Evolutionary conservation across 2,329 filamentous ascomycete species (phyloP), one percentile per base, ranked within the genome.

Genomic region (Aspergillus sp.): DNA sequence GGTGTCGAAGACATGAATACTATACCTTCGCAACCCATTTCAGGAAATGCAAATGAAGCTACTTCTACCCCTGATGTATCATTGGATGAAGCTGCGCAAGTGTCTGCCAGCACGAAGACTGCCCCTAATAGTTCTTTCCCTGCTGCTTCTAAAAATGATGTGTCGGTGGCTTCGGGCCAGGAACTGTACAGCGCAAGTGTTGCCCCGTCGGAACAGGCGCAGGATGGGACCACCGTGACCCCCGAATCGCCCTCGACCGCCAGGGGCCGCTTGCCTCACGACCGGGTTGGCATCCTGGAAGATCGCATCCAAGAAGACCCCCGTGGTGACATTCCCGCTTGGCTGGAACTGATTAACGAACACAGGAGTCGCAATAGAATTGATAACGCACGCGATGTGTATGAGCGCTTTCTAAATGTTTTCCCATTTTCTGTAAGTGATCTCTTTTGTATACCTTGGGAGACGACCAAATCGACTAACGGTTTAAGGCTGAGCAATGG

Each of bases 221-320:
- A 76, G 67, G 74, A 74, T 63, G 72, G 69, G 54, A 70, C 74
- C 65, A 76, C 74, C 58, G 72, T 74, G 65, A 70, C 73, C 58
- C 75, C 82, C 68, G 75, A 81, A 65, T 78, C 79, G 62, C 78
- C 83, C 53, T 74, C 75, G 5, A 66, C 72, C 47, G 73, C 78
- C 62, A 80, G 77, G 72, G 80, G 84, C 67, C 85, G 87, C 64
- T 79, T 89, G 64, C 87, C 89, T 58, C 85, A 89, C 78, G 90
- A 96, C 78, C 86, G 85, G 65, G 84, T 94, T 69, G 88, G 89
- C 60, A 86, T 93, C 61, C 83, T 98, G 71, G 94, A 99, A 80
- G 91, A 95, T 75, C 89, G 94, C 72, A 90, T 98, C 75, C 89
- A 90, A 74, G 91, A 97, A 72, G 95, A 99, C 73, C 91, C 94